These are phyloP conservation scores for Holtermannia corniformis DNA, from an alignment of 768 basidiomycete species.

Conservation along the genomic window DNA sequence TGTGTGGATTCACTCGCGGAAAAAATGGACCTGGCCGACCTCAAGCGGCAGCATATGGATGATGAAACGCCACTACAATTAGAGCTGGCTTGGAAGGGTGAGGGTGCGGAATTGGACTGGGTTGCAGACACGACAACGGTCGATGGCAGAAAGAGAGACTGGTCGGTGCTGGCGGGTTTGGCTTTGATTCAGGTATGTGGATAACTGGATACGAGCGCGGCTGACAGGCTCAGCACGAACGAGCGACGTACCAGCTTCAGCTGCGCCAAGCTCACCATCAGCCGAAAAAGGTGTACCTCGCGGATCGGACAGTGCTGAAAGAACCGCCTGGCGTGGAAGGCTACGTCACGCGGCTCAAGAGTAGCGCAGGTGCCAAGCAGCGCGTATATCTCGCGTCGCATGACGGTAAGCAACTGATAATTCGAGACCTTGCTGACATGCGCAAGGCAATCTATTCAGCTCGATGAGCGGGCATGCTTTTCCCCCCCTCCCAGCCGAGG, in stretches of 20 bases:
- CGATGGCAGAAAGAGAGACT: slow-evolving; percentile 53
- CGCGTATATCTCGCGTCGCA: slow-evolving; percentile 26
- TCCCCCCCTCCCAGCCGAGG: slow-evolving; percentile 22
- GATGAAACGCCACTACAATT: slow-evolving; percentile 47
- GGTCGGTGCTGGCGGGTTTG: slow-evolving; percentile 67
- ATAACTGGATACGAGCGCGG: neutral
- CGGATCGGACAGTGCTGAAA: slow-evolving; percentile 48
- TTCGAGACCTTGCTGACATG: neutral
- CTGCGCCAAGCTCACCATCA: slow-evolving; percentile 65
- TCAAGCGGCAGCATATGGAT: slow-evolving; percentile 50
- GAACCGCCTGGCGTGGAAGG: slow-evolving; percentile 83
- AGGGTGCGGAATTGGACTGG: slow-evolving; percentile 68
- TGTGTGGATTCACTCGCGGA: slow-evolving; percentile 53
- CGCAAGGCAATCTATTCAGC: slow-evolving; percentile 29
- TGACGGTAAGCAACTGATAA: slow-evolving; percentile 22
- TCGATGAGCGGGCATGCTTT: slow-evolving; percentile 15
- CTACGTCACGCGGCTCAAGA: slow-evolving; percentile 48
- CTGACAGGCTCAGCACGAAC: slow-evolving; percentile 10
- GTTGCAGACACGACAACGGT: slow-evolving; percentile 56
- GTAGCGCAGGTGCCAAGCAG: slow-evolving; percentile 10
- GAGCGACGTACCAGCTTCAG: slow-evolving; percentile 48
- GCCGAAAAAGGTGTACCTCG: slow-evolving; percentile 45
- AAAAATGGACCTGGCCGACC: slow-evolving; percentile 54
- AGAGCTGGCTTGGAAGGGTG: slow-evolving; percentile 68
- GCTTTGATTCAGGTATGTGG: slow-evolving; percentile 58